Percentiles rank a stretch among this genome's conserved stretches.
These are phyloP conservation scores for Cyberlindnera samutprakarnensis DNA, from an alignment of 805 yeast species.

Conservation along the genomic window DNA sequence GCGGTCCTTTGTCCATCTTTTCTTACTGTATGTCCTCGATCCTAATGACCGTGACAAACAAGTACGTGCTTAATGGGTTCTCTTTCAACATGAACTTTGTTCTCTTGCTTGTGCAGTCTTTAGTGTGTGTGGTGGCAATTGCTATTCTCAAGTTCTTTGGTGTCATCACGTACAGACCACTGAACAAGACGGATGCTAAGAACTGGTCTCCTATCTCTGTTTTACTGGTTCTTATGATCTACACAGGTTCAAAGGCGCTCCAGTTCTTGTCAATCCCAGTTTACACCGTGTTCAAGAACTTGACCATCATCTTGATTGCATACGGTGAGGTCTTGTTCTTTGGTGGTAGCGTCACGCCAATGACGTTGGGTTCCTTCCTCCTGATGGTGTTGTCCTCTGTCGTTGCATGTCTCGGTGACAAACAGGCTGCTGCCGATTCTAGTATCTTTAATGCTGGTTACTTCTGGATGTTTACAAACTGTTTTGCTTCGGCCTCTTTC, in stretches of 20 bases:
- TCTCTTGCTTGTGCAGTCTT: conserved; percentile 79
- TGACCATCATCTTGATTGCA: conserved; percentile 93
- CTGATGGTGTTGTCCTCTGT: conserved; percentile 95
- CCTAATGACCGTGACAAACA: conserved; percentile 95
- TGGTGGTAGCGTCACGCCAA: conserved; percentile 83
- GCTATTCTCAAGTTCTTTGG: conserved; percentile 65
- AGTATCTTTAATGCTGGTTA: conserved; percentile 58
- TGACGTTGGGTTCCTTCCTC: conserved; percentile 83
- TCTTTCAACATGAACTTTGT: conserved; percentile 81
- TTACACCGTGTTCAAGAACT: conserved; percentile 95
- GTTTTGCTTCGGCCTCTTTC: conserved; percentile 89
- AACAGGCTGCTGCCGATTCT: conserved; percentile 28
- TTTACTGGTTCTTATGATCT: conserved; percentile 86
- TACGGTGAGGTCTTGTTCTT: conserved; percentile 98
- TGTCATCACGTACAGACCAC: conserved; percentile 78
- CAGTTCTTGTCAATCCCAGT: conserved; percentile 90
- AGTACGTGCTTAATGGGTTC: conserved; percentile 73
- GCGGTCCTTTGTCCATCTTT: conserved; percentile 57
- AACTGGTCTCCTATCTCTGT: conserved; percentile 95
- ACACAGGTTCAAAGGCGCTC: conserved; percentile 92
- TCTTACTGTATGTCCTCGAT: conserved; percentile 92
- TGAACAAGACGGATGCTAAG: conserved; percentile 81
- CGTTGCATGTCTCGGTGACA: conserved; percentile 89
- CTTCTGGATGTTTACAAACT: conserved; percentile 95
- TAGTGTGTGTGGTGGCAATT: conserved; percentile 74